A percentile compares a stretch with the other conserved stretches of the same genome.
Conservation (phyloP, 2,329 filamentous ascomycete species). For the Beauveria asiatica region DNA sequence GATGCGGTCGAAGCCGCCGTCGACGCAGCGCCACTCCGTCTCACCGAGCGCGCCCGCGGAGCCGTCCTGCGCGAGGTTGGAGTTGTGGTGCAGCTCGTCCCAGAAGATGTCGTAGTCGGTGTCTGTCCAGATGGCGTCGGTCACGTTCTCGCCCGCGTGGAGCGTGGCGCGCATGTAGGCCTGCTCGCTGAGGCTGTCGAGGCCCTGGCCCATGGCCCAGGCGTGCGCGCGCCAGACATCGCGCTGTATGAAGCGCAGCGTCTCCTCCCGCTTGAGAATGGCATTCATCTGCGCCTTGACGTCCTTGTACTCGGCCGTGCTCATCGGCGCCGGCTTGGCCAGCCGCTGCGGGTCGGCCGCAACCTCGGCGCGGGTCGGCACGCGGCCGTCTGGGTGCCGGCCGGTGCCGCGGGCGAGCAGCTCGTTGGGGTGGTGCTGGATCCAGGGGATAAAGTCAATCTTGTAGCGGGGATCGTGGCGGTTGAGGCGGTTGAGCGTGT, state of each 20-base stretch:
- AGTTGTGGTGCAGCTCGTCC: constrained; percentile 26
- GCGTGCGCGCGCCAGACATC: constrained; percentile 23
- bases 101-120: constrained; percentile 26
- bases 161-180: constrained; percentile 26
- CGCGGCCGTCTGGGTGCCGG: constrained; percentile 22
- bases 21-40: constrained; percentile 20
- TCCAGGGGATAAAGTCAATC: constrained; percentile 34
- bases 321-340: constrained; percentile 3
- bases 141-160: constrained; percentile 26
- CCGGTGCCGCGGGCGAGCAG: constrained; percentile 12
- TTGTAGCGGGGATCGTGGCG: constrained; percentile 20
- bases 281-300: constrained; percentile 17
- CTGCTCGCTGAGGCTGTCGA: constrained; percentile 24
- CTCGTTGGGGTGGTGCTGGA: constrained; percentile 28
- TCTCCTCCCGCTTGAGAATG: constrained; percentile 13
- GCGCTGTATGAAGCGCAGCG: constrained; percentile 11
- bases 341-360: constrained; percentile 15
- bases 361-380: constrained; percentile 18
- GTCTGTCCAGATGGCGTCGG: constrained; percentile 24
- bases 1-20: constrained; percentile 22
- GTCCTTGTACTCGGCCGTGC: constrained; percentile 17
- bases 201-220: constrained; percentile 20
- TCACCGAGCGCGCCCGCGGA: constrained; percentile 18
- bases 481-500: constrained; percentile 32
- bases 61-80: constrained; percentile 24